Conservation (phyloP, 2,329 filamentous ascomycete species). For the Colletotrichum noveboracense region DNA sequence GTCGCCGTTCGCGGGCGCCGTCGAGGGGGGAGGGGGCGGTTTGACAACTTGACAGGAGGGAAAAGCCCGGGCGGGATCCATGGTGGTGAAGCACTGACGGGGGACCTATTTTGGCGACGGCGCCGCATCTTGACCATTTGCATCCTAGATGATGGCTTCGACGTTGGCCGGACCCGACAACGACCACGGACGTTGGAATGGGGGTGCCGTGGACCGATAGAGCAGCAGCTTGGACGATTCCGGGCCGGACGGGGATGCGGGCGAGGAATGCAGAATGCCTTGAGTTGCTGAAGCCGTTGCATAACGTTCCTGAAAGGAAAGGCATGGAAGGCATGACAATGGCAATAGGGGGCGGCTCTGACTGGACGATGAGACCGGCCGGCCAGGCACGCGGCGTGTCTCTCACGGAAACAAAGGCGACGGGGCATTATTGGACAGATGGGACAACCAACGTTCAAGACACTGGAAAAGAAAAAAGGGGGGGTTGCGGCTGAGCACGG, state of each 20-base stretch:
- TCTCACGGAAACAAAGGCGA: background rate
- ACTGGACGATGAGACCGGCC: background rate
- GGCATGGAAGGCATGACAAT: background rate
- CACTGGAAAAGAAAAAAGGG: background rate
- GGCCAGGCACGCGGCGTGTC: background rate
- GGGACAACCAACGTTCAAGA: background rate
- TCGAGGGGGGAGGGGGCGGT: background rate
- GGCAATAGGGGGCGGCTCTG: background rate
- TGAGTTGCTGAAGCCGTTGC: background rate
- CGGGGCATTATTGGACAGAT: background rate
- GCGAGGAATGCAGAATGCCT: background rate
- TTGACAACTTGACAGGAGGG: constrained; percentile 12
- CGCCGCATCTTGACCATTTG: background rate
- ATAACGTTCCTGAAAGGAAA: background rate
- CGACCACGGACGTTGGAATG: constrained; percentile 6
- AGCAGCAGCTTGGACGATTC: background rate
- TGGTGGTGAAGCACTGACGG: background rate
- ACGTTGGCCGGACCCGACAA: background rate
- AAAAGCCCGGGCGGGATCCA: background rate
- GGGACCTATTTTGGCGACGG: background rate
- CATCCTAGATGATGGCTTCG: background rate
- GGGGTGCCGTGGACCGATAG: background rate
- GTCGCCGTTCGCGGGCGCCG: background rate
- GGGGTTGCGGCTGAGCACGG: constrained; percentile 12
- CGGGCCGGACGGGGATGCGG: background rate